These are phyloP conservation scores for Zygosaccharomyces kombuchaensis DNA, from an alignment of 805 yeast species.

Conservation along the genomic window DNA sequence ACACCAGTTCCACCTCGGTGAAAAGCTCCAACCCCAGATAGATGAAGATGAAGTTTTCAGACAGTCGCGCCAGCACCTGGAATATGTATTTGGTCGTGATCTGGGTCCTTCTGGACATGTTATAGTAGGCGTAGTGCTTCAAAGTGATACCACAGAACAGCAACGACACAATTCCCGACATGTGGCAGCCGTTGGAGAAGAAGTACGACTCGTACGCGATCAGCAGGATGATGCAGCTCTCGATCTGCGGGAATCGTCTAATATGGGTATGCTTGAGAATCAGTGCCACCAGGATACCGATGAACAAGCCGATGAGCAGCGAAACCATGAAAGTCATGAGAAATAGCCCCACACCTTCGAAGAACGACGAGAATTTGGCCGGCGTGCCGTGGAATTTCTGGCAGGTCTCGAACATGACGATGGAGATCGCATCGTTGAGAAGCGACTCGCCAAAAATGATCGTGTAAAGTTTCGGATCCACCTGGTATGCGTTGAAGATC, in stretches of 20 bases:
- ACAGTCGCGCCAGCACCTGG: constrained; percentile 88
- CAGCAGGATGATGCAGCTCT: constrained; percentile 83
- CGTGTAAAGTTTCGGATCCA: constrained; percentile 95
- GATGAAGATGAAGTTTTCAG: constrained; percentile 95
- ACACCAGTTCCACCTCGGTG: constrained; percentile 93
- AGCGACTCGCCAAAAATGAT: constrained; percentile 96
- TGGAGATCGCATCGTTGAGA: constrained; percentile 94
- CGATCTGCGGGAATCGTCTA: constrained; percentile 93
- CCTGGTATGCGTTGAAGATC: constrained; percentile 94
- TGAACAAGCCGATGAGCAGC: constrained; percentile 78
- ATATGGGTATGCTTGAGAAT: constrained; percentile 88
- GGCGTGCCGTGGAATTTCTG: constrained; percentile 90
- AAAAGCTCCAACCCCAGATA: constrained; percentile 90
- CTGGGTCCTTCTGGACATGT: constrained; percentile 96
- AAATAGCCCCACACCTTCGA: constrained; percentile 92
- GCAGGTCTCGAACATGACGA: constrained; percentile 98
- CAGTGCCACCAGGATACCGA: constrained; percentile 86
- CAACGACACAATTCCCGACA: constrained; percentile 96
- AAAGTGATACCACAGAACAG: constrained; percentile 94
- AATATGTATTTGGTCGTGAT: constrained; percentile 93
- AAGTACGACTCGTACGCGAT: constrained; percentile 95
- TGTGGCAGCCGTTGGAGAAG: constrained; percentile 97
- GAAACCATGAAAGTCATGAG: constrained; percentile 90
- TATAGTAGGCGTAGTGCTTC: constrained; percentile 94
- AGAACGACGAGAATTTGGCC: constrained; percentile 68